Conservation (phyloP, 1,284 basidiomycete species). For the Earliella scabrosa region DNA sequence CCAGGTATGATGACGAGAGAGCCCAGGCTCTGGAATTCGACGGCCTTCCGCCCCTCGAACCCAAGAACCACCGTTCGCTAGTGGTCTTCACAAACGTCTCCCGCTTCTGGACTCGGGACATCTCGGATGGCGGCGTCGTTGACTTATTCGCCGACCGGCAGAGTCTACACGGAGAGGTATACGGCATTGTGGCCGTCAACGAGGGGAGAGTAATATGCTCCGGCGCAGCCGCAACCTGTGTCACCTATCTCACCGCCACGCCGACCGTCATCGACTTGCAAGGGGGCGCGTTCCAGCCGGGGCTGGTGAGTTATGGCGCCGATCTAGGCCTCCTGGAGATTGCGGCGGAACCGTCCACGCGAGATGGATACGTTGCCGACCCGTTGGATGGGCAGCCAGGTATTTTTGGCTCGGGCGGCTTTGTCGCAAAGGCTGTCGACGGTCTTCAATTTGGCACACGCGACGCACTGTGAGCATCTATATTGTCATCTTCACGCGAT, state of each 20-base stretch:
- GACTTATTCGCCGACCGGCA: conserved; percentile 18
- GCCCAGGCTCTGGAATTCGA: conserved; percentile 56
- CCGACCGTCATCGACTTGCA: conserved; percentile 33
- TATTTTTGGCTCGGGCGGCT: conserved; percentile 52
- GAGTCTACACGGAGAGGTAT: not conserved
- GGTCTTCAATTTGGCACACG: conserved; percentile 76
- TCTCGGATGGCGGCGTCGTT: conserved; percentile 13
- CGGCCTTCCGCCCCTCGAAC: conserved; percentile 65
- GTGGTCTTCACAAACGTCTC: conserved; percentile 66
- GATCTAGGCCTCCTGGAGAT: conserved; percentile 43
- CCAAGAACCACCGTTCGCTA: conserved; percentile 37
- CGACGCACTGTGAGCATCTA: conserved; percentile 64
- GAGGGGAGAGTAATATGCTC: conserved; percentile 50
- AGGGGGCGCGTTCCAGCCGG: conserved; percentile 51
- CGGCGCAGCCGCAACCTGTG: conserved; percentile 33
- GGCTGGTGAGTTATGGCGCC: conserved; percentile 40
- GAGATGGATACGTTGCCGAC: conserved; percentile 52
- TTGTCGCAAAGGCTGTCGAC: conserved; percentile 71
- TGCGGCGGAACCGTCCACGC: conserved; percentile 47
- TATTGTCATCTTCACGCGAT: conserved; percentile 16
- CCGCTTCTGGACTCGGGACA: conserved; percentile 40
- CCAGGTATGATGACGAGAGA: conserved; percentile 67
- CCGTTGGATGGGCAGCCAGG: conserved; percentile 51
- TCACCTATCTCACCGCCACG: conserved; percentile 28
- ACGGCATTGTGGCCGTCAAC: conserved; percentile 40